Evolutionary conservation across 2,329 filamentous ascomycete species (phyloP).

Genomic region (Ceratocystis papillata): DNA sequence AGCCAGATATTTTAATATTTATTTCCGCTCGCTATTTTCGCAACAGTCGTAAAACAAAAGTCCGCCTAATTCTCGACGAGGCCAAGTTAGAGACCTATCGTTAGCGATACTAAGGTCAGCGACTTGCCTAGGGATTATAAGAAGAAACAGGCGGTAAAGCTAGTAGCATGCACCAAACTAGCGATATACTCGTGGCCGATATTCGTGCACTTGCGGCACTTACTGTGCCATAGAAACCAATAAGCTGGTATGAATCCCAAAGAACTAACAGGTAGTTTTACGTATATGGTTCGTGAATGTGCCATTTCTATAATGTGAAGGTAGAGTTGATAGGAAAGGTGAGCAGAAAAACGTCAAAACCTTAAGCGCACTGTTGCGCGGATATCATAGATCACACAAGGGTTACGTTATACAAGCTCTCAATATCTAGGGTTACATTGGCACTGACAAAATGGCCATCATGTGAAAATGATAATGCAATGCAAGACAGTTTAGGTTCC

Average conservation of each 20-base stretch:
- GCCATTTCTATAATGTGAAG: too few relatives aligned
- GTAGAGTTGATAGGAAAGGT: too few relatives aligned
- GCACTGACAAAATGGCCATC: background rate
- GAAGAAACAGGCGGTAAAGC: conserved; percentile 32
- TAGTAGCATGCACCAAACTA: conserved; percentile 31
- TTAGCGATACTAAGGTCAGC: conserved; percentile 35
- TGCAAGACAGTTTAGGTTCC: too few relatives aligned
- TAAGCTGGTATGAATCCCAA: background rate
- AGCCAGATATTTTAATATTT: too few relatives aligned
- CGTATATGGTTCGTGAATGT: conserved; percentile 29
- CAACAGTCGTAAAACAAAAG: conserved; percentile 22
- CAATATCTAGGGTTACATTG: too few relatives aligned
- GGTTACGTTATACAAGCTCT: background rate
- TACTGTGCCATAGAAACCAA: background rate
- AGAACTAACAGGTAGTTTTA: conserved; percentile 28
- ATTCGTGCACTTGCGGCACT: background rate
- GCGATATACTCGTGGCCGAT: conserved; percentile 37
- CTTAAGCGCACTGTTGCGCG: background rate
- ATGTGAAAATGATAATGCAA: background rate
- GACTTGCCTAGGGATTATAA: conserved; percentile 39
- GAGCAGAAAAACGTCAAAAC: too few relatives aligned
- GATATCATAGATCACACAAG: background rate
- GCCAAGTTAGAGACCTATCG: conserved; percentile 33
- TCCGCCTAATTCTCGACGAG: conserved; percentile 39
- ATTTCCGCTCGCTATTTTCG: too few relatives aligned